These are phyloP conservation scores for Fusarium equiseti DNA, from an alignment of 2,329 filamentous ascomycete genomes.

Conservation along the genomic window DNA sequence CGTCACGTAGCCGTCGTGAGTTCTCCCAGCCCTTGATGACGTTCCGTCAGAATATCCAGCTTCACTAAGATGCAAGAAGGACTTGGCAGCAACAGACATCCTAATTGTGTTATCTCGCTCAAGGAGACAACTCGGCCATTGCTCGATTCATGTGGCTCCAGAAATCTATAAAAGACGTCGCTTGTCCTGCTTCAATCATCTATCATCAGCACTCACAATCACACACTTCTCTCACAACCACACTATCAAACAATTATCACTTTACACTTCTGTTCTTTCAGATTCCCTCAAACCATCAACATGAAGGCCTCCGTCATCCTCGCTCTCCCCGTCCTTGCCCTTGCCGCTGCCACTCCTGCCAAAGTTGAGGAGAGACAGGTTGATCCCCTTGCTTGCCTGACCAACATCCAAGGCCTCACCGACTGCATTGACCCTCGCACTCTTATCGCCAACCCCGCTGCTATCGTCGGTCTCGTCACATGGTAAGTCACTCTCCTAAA, in stretches of 20 bases:
- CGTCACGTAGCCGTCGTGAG: background rate
- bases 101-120: no score
- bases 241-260: background rate
- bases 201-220: conserved; percentile 13
- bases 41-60: accelerated
- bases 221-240: background rate
- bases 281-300: background rate
- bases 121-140: no score
- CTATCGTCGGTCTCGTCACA: accelerated
- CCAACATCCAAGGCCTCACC: accelerated
- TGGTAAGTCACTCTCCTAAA: background rate
- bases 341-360: conserved; percentile 17
- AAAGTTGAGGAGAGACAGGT: conserved; percentile 15
- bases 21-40: accelerated
- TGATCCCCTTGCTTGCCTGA: background rate
- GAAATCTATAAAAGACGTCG: conserved; percentile 19
- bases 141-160: accelerated
- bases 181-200: accelerated
- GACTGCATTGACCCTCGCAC: accelerated
- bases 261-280: background rate
- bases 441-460: background rate
- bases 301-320: conserved; percentile 24
- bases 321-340: conserved; percentile 16
- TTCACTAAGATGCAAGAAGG: no score
- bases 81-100: no score